Percentiles rank a stretch among this genome's conserved stretches.
These are phyloP conservation scores for Prototheca wickerhamii DNA, from an alignment of 163 green algal species.

Conservation along the genomic window DNA sequence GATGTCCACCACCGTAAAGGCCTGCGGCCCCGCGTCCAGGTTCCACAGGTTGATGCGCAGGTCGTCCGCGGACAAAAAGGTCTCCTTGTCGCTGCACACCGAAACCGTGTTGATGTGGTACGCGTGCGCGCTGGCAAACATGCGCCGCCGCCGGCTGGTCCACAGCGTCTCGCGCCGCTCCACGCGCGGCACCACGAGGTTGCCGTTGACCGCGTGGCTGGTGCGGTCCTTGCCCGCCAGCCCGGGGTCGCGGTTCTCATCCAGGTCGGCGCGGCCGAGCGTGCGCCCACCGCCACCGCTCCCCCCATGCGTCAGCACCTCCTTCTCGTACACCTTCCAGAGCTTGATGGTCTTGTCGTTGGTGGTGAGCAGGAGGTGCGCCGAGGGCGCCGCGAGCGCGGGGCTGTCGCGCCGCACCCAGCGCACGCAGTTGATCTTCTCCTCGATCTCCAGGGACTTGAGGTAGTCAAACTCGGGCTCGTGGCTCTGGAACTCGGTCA, in stretches of 20 bases:
- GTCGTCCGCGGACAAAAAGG: slow-evolving; percentile 94
- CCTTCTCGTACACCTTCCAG: slow-evolving; percentile 74
- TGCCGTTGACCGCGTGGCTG: too few relatives aligned
- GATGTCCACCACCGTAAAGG: slow-evolving; percentile 99
- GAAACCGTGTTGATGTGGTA: slow-evolving; percentile 99
- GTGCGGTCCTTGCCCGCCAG: too few relatives aligned
- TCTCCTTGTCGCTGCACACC: slow-evolving; percentile 87
- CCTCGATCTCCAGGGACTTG: slow-evolving; percentile 97
- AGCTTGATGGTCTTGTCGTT: slow-evolving; percentile 99
- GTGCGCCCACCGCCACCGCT: too few relatives aligned
- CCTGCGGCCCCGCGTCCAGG: slow-evolving; percentile 68
- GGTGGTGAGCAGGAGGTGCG: slow-evolving; percentile 85
- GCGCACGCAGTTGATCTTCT: slow-evolving; percentile 98
- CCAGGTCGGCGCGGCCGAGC: too few relatives aligned
- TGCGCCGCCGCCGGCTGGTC: slow-evolving; percentile 62
- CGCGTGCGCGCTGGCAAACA: slow-evolving; percentile 87
- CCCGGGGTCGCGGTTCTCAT: too few relatives aligned
- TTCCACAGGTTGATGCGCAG: slow-evolving; percentile 98
- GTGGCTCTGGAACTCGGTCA: slow-evolving; percentile 98
- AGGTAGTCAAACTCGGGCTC: slow-evolving; percentile 99
- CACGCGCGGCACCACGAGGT: slow-evolving; percentile 18
- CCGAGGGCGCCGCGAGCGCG: not conserved
- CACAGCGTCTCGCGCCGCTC: slow-evolving; percentile 34
- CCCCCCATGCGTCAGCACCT: too few relatives aligned
- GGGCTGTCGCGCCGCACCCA: slow-evolving; percentile 40